phyloP scores from a whole-genome alignment of 495 filamentous ascomycete genomes.

The Penicillium bialowiezense region DNA sequence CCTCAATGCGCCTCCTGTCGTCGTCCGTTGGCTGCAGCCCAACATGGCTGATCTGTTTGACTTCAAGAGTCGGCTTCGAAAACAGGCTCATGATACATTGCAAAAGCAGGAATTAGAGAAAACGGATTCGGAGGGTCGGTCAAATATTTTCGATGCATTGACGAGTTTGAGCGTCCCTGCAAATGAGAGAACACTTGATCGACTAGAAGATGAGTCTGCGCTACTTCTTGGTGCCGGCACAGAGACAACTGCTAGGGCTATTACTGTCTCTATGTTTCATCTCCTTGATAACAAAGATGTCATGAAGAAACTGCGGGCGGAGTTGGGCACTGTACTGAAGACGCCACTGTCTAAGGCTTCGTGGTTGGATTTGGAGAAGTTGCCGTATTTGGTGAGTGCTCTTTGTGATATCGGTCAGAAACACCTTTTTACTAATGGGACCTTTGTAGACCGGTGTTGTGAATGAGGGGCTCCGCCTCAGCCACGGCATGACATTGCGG shows the following conservation, averaged over 20 bases:
- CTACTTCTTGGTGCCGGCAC: slow-evolving; percentile 41
- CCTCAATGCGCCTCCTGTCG: slow-evolving; percentile 10
- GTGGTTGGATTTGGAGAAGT: slow-evolving; percentile 43
- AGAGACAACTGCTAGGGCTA: slow-evolving; percentile 34
- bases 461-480: slow-evolving; percentile 46
- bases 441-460: slow-evolving; percentile 37
- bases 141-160: slow-evolving; percentile 22
- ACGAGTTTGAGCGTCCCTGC: slow-evolving; percentile 19
- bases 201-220: slow-evolving; percentile 39
- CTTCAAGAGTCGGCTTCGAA: slow-evolving; percentile 15
- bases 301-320: slow-evolving; percentile 21
- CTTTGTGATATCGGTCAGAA: neutral
- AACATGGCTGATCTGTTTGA: slow-evolving; percentile 21
- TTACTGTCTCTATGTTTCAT: slow-evolving; percentile 23
- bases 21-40: slow-evolving; percentile 21
- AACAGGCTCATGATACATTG: slow-evolving; percentile 18
- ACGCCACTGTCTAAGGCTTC: slow-evolving; percentile 22
- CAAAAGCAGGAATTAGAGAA: slow-evolving; percentile 12
- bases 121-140: neutral
- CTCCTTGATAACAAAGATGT: slow-evolving; percentile 8
- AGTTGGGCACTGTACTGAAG: slow-evolving; percentile 30
- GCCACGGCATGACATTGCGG: slow-evolving; percentile 38
- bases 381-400: slow-evolving; percentile 46
- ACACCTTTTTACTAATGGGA: neutral
- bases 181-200: slow-evolving; percentile 20